Evolutionary conservation across 805 yeast species (phyloP), one percentile per base, ranked within the genome.

Genomic region (Scheffersomyces ergatensis): DNA sequence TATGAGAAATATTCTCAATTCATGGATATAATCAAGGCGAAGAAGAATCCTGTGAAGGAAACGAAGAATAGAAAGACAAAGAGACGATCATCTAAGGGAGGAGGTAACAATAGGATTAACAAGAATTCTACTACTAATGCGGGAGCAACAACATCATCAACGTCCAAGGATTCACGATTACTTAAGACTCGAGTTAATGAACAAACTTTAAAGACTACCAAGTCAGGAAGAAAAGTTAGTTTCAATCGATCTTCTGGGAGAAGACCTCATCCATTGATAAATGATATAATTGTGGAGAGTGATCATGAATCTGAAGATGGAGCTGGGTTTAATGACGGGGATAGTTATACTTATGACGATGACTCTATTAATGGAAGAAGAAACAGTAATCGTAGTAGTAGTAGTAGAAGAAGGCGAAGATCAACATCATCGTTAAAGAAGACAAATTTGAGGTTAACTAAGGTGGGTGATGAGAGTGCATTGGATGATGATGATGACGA

Each of bases 211-310:
- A 51, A 49, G 16, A 47, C 50, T 3, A 51, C 43, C 15, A 37
- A 46, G 32, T 39, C 50, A n/a, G 30, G 30, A 8, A 49, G 74
- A 27, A 59, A 55, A 30, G 68, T 69, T 12, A 66, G 71, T 40
- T 67, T 67, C 52, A 62, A 60, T 14, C 11, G 40, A 50, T 55
- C 39, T 43, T 42, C 36, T 58, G 52, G 33, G 48, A 46, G 21
- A 15, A 33, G 18, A 13, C 37, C 24, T 33, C 32, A 29, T 15
- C 7, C 18, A 14, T 29, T 29, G 11, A 5, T 15, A 6, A n/a
- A n/a, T 29, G 32, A 29, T 29, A 29, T 29, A 5, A 29, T 29
- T 5, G 18, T n/a, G 5, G 32, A 36, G n/a, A 43, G 40, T 21
- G 36, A 37, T 20, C 24, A 21, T 21, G 24, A 21, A 21, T 20